Conservation (phyloP, 495 filamentous ascomycete genomes). For the Penicillium mononematosum region DNA sequence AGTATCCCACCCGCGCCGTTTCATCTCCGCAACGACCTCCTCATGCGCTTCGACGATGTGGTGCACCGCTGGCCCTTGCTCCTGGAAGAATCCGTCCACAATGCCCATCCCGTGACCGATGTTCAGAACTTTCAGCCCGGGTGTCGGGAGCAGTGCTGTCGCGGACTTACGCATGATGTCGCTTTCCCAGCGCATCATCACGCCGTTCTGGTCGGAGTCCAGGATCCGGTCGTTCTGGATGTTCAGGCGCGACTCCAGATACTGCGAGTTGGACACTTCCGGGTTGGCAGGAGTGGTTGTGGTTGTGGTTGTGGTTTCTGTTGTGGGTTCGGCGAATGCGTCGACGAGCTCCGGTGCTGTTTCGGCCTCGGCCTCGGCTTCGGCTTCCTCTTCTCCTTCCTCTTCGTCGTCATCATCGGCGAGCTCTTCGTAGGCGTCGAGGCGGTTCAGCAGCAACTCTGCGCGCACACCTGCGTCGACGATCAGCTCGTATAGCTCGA, state of each 20-base stretch:
- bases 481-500: slow-evolving; percentile 76
- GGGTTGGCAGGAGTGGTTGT: slow-evolving; percentile 24
- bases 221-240: slow-evolving; percentile 75
- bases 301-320: slow-evolving; percentile 17
- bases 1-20: slow-evolving; percentile 58
- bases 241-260: slow-evolving; percentile 73
- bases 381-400: slow-evolving; percentile 19
- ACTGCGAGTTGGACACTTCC: slow-evolving; percentile 62
- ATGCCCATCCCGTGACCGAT: slow-evolving; percentile 98
- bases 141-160: slow-evolving; percentile 54
- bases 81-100: slow-evolving; percentile 79
- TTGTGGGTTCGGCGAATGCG: slow-evolving; percentile 19
- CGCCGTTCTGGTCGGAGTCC: slow-evolving; percentile 77
- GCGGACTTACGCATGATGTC: slow-evolving; percentile 83
- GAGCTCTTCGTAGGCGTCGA: slow-evolving; percentile 77
- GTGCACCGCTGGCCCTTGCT: slow-evolving; percentile 60
- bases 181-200: slow-evolving; percentile 98
- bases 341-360: slow-evolving; percentile 36
- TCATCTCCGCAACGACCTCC: slow-evolving; percentile 71
- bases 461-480: slow-evolving; percentile 92
- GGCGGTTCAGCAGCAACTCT: slow-evolving; percentile 73
- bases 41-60: slow-evolving; percentile 95
- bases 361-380: slow-evolving; percentile 13
- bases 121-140: slow-evolving; percentile 75
- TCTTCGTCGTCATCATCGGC: slow-evolving; percentile 61